Evolutionary conservation across 2,329 filamentous ascomycete genomes (phyloP), one percentile per base, ranked within the genome.

Genomic region (Apiospora rasikravindrae): DNA sequence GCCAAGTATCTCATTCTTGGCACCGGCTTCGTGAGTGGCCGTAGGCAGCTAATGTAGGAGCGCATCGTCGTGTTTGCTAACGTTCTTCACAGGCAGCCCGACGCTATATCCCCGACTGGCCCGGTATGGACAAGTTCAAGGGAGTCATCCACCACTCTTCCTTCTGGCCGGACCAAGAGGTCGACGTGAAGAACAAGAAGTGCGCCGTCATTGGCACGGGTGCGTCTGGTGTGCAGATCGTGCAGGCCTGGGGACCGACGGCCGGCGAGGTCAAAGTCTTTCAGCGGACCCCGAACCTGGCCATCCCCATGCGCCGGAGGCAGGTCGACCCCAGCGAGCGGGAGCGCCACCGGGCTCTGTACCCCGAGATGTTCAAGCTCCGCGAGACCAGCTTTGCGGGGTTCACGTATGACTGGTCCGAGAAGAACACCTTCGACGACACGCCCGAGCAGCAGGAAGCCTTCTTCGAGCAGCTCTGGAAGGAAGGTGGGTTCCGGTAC

Each of bases 231-330:
- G 86, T 92, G 1, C 90, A 92, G 75, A 86, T 91, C 44, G 85
- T 86, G 0, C 90, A 92, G 74, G 89, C 88, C 72, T 88, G 86
- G 79, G 87, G 85, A 0, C 86, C 86, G 2, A 77, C 84, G 7
- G 88, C 85, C 0, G 84, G 82, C 8, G 78, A 85, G 0, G 74
- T 92, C 26, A 85, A 81, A 1, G 88, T 92, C 42, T 92, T 92
- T 78, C 89, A 92, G 75, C 85, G 91, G 8, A 92, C 90, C 0
- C 90, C 91, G 0, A 93, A 92, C 72, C 83, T 90, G 4, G 89
- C 88, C 0, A 76, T 92, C 0, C 91, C 91, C 0, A 91, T 92
- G 88, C 83, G 85, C 2, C 84, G 86, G 70, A 42, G 13, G 2
- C 81, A 81, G 2, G 51, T 80, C 0, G 80, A 90, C 22, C 85